Conservation (phyloP, 164 flowering plant genomes). For the Sextonia rubra region DNA sequence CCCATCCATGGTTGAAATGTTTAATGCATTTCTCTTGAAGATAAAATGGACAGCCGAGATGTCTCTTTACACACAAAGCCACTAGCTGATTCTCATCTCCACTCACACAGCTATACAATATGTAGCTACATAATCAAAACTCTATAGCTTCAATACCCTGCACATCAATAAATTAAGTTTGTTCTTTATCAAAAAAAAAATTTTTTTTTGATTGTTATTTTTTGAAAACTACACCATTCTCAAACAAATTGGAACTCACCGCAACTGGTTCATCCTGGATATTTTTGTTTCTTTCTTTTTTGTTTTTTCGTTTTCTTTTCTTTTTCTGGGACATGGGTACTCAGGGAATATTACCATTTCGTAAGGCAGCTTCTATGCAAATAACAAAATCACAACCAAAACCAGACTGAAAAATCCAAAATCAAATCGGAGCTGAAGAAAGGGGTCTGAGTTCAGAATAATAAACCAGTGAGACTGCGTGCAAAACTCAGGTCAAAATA, state of each 20-base stretch:
- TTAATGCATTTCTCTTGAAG: slow-evolving; percentile 2
- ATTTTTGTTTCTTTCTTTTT: slow-evolving; percentile 11
- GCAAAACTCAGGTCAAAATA: slow-evolving; percentile 5
- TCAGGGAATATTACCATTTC: slow-evolving; percentile 20
- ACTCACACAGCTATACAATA: slow-evolving; percentile 27
- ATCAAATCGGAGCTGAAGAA: slow-evolving; percentile 32
- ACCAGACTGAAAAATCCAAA: slow-evolving; percentile 34
- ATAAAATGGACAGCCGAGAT: slow-evolving; percentile 1
- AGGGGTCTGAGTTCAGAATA: slow-evolving; percentile 26
- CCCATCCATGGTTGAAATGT: not conserved
- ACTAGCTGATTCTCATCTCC: slow-evolving; percentile 28
- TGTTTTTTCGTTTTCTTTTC: slow-evolving; percentile 9
- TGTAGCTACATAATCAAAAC: slow-evolving; percentile 22
- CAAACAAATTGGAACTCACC: slow-evolving; percentile 30
- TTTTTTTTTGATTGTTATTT: too few species aligned
- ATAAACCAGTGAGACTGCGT: slow-evolving; percentile 25
- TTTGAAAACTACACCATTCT: too few species aligned
- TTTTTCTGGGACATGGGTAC: slow-evolving; percentile 29
- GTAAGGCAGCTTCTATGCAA: slow-evolving; percentile 48
- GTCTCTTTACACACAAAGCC: slow-evolving; percentile 36
- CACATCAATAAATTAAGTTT: slow-evolving; percentile 35
- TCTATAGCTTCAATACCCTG: slow-evolving; percentile 39
- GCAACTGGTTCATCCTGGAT: slow-evolving; percentile 37
- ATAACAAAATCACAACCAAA: slow-evolving; percentile 29
- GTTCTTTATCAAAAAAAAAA: too few species aligned